Evolutionary conservation across 164 flowering plant species (phyloP), one percentile per base, ranked within the genome.

Genomic region (Brasenia schreberi): DNA sequence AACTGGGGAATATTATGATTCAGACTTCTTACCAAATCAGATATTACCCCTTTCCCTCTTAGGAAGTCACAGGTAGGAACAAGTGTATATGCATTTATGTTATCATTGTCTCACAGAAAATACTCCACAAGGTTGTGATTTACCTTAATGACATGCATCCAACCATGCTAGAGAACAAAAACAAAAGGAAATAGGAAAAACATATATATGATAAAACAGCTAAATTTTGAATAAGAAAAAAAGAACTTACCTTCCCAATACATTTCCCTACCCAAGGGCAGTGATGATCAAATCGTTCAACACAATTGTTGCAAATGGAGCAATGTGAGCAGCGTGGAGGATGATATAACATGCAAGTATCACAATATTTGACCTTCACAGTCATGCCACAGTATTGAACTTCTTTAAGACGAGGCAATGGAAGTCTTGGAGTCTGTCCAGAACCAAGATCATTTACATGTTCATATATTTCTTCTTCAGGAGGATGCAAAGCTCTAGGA

Each of bases 211-310:
- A 49, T 49, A 49, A 49, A 14, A 49, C 56, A 14, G 10, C 16
- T 14, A 49, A 49, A 49, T 14, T 14, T 49, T 49, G 12, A 49
- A 49, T 49, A 14, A 49, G 39, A 33, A 58, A 18, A 12, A 1
- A 58, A 58, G 60, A 18, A 33, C 39, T 61, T 85, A 92, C 98
- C 96, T 77, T 69, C 79, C 96, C 98, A 72, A 92, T 82, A 77
- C 98, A 92, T 62, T 92, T 96, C 65, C 98, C 98, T 65, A 92
- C 98, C 98, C 98, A 92, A 44, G 96, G 96, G 84, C 98, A 92
- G 73, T 92, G 96, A 70, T 92, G 98, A 76, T 92, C 98, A 80
- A 92, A 92, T 27, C 92, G 89, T 69, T 92, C 93, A 49, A 92
- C 90, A 79, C 98, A 92, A 62, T 92, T 92, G 75, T 92, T 83